These are phyloP conservation scores for Linderina pennispora DNA, from an alignment of 192 early-diverging fungal genomes.

Conservation along the genomic window DNA sequence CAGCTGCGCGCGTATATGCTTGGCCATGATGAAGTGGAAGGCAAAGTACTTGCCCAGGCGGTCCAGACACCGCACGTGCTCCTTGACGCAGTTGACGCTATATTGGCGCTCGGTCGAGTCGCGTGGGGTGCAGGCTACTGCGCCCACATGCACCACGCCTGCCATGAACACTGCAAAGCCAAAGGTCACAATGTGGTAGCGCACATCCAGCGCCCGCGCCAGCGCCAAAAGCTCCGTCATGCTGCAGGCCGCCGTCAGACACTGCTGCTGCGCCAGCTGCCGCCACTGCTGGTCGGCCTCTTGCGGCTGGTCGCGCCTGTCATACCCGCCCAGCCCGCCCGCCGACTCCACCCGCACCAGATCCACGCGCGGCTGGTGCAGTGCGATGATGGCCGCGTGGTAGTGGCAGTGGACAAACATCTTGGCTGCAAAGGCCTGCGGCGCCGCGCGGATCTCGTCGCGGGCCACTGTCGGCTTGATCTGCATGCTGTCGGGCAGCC, in stretches of 20 bases:
- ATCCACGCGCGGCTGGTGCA: conserved; percentile 46
- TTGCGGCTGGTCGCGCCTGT: not conserved
- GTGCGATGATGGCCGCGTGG: conserved; percentile 41
- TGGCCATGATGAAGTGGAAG: conserved; percentile 47
- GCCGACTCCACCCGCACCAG: conserved; percentile 33
- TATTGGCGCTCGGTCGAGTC: conserved; percentile 42
- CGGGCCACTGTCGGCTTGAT: conserved; percentile 9
- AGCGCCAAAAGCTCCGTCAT: conserved; percentile 41
- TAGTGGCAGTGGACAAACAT: conserved; percentile 49
- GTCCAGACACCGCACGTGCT: conserved; percentile 38
- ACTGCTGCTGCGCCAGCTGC: conserved; percentile 42
- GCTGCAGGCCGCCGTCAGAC: conserved; percentile 42
- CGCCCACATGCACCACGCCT: conserved; percentile 44
- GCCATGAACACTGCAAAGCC: conserved; percentile 47
- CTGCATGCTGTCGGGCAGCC: conserved; percentile 39
- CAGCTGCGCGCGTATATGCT: conserved; percentile 45
- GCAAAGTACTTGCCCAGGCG: conserved; percentile 44
- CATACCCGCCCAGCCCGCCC: not conserved
- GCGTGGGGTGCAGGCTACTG: conserved; percentile 31
- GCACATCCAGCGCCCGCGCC: conserved; percentile 29
- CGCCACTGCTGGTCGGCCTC: conserved; percentile 29
- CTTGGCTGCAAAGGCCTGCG: conserved; percentile 36
- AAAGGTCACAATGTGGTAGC: conserved; percentile 44
- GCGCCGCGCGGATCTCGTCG: conserved; percentile 23
- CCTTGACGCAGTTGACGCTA: conserved; percentile 44